These are phyloP conservation scores for Pezicula neosporulosa DNA, from an alignment of 2,329 filamentous ascomycete genomes.

Conservation along the genomic window DNA sequence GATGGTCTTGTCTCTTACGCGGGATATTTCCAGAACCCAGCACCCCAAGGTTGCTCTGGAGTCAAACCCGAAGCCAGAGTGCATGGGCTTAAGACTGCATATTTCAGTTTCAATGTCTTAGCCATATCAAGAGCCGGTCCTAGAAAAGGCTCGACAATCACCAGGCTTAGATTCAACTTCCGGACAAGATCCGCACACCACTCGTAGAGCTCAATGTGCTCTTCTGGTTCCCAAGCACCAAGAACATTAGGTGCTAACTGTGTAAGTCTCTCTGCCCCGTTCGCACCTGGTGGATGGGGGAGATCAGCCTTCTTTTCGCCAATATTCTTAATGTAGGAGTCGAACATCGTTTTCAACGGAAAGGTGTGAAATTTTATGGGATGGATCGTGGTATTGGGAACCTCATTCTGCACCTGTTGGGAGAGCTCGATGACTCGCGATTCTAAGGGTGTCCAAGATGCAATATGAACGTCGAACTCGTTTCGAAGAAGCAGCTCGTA, in stretches of 20 bases:
- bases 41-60: conserved; percentile 31
- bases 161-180: not conserved
- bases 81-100: not conserved
- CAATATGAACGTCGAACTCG: conserved; percentile 36
- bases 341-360: too few species aligned
- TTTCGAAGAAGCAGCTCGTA: conserved; percentile 32
- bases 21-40: conserved; percentile 35
- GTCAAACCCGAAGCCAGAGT: not conserved
- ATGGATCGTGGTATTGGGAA: not conserved
- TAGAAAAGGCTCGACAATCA: not conserved
- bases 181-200: not conserved
- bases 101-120: not conserved
- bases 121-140: not conserved
- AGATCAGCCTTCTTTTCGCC: too few species aligned
- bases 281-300: too few species aligned
- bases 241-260: not conserved
- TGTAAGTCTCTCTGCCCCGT: too few species aligned
- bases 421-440: not conserved
- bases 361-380: not conserved
- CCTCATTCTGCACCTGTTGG: not conserved
- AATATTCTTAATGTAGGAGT: too few species aligned
- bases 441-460: conserved; percentile 20
- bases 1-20: conserved; percentile 22
- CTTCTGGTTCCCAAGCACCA: not conserved
- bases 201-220: not conserved